These are phyloP conservation scores for Sclerotinia spermophila DNA, from an alignment of 2,329 filamentous ascomycete species.

Conservation along the genomic window DNA sequence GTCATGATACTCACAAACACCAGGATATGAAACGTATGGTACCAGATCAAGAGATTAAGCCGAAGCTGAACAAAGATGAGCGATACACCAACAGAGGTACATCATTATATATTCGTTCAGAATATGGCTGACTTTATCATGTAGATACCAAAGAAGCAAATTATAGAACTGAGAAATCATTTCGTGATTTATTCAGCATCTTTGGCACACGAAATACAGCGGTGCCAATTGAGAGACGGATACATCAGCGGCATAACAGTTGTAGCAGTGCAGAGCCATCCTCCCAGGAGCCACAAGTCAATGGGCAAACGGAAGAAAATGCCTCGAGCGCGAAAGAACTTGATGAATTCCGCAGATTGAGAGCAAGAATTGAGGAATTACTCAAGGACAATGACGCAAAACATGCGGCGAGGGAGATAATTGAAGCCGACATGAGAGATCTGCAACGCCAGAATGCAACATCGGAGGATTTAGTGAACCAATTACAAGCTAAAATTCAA, in stretches of 20 bases:
- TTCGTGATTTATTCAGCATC: too few species aligned
- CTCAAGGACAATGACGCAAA: neutral
- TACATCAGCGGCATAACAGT: neutral
- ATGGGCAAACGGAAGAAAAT: too few species aligned
- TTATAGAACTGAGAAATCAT: too few species aligned
- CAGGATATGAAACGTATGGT: neutral
- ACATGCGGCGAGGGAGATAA: neutral
- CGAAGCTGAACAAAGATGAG: neutral
- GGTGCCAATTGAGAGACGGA: too few species aligned
- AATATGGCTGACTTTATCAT: neutral
- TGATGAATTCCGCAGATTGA: neutral
- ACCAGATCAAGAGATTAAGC: neutral
- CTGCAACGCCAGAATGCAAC: neutral
- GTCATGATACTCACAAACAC: neutral
- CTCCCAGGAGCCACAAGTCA: neutral
- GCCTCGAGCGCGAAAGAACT: neutral
- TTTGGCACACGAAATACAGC: neutral
- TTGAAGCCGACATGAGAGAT: neutral
- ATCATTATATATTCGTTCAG: neutral
- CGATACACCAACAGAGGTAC: neutral
- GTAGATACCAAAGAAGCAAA: neutral
- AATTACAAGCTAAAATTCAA: neutral
- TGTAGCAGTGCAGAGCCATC: neutral
- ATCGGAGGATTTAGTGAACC: neutral
- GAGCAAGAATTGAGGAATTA: neutral